These are phyloP conservation scores for Protomyces gravidus DNA, from an alignment of 1,139 yeast genomes.

Conservation along the genomic window DNA sequence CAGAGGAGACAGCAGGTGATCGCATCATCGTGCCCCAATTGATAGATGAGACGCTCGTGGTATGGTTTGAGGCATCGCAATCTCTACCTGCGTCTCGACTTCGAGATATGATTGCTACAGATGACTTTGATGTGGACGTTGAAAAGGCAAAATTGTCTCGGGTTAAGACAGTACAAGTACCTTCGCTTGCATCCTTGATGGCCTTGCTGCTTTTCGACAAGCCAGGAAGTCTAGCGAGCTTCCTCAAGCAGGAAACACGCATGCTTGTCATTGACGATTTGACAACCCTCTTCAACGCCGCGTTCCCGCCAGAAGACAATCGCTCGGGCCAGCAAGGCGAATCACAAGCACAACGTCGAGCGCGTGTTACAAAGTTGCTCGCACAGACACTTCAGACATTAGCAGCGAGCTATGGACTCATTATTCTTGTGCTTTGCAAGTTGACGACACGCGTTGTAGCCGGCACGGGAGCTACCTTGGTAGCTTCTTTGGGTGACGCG, in stretches of 20 bases:
- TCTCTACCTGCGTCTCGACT: slow-evolving; percentile 13
- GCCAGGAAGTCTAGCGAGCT: background rate
- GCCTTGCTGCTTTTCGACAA: slow-evolving; percentile 16
- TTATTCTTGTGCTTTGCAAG: slow-evolving; percentile 11
- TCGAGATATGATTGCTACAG: background rate
- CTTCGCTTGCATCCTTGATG: slow-evolving; percentile 20
- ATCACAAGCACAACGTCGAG: slow-evolving; percentile 7
- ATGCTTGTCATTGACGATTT: slow-evolving; percentile 28
- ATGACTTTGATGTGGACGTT: background rate
- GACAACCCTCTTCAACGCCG: slow-evolving; percentile 27
- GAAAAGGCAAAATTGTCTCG: background rate
- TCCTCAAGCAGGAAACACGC: slow-evolving; percentile 5
- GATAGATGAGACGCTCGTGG: background rate
- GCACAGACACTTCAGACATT: slow-evolving; percentile 16
- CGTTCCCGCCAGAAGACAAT: slow-evolving; percentile 24
- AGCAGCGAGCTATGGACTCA: slow-evolving; percentile 18
- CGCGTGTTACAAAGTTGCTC: slow-evolving; percentile 19
- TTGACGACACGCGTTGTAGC: slow-evolving; percentile 13
- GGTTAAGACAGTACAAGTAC: slow-evolving; percentile 13
- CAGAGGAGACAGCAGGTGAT: background rate
- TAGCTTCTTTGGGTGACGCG: slow-evolving; percentile 12
- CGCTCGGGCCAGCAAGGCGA: background rate
- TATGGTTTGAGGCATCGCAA: slow-evolving; percentile 20
- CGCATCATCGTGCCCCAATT: background rate
- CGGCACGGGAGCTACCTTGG: slow-evolving; percentile 14